These are phyloP conservation scores for Psilocybe azurescens DNA, from an alignment of 768 basidiomycete genomes.

Conservation along the genomic window DNA sequence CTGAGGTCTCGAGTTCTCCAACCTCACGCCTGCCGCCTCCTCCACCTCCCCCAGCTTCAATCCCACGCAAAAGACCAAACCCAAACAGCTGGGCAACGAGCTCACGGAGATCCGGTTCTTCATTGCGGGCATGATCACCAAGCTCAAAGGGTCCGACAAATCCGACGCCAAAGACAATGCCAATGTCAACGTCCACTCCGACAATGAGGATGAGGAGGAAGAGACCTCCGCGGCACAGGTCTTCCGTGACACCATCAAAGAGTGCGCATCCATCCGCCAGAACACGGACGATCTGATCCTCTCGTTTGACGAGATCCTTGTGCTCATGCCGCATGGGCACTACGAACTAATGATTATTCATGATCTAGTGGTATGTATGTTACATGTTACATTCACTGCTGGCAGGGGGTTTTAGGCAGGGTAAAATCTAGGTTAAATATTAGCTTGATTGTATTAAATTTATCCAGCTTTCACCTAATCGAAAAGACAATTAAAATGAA, in stretches of 20 bases:
- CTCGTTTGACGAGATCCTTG: slow-evolving; percentile 94
- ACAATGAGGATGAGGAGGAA: slow-evolving; percentile 73
- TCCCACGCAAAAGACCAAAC: slow-evolving; percentile 22
- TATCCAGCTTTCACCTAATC: too few relatives aligned
- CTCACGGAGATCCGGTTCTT: slow-evolving; percentile 97
- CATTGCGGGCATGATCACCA: slow-evolving; percentile 79
- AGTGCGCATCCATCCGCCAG: slow-evolving; percentile 93
- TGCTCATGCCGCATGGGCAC: slow-evolving; percentile 93
- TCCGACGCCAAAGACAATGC: slow-evolving; percentile 66
- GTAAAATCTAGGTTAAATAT: too few relatives aligned
- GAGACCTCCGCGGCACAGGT: slow-evolving; percentile 93
- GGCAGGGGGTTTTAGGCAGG: too few relatives aligned
- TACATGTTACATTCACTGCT: too few relatives aligned
- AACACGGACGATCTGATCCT: slow-evolving; percentile 91
- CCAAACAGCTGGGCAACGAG: slow-evolving; percentile 70
- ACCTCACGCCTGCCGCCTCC: slow-evolving; percentile 41
- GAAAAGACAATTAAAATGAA: too few relatives aligned
- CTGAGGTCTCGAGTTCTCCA: slow-evolving; percentile 97
- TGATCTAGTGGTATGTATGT: too few relatives aligned
- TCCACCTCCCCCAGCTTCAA: slow-evolving; percentile 32
- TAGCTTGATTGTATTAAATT: too few relatives aligned
- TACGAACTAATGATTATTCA: too few relatives aligned
- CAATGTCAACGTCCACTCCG: too few relatives aligned
- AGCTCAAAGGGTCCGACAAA: slow-evolving; percentile 68
- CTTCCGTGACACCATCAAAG: slow-evolving; percentile 96